Conservation (phyloP, 768 basidiomycete genomes). For the Tricholoma bakamatsutake region DNA sequence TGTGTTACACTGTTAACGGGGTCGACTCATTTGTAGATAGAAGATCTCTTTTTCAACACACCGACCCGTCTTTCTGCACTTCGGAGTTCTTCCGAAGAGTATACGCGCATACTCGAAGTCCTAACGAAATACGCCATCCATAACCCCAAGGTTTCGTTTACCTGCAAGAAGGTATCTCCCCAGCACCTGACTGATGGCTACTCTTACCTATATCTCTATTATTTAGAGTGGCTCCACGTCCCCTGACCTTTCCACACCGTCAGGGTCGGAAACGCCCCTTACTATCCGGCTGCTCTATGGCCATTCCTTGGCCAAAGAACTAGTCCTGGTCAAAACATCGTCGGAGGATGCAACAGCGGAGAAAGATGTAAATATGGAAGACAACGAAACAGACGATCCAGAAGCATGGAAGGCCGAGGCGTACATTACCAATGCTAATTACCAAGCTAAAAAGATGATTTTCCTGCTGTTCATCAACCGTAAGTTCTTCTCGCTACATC, state of each 20-base stretch:
- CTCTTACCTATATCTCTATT: background rate
- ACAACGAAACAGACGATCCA: constrained; percentile 26
- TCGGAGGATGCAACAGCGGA: constrained; percentile 23
- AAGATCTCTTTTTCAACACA: constrained; percentile 93
- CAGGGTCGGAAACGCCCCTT: constrained; percentile 53
- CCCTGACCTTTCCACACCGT: constrained; percentile 80
- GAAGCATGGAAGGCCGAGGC: constrained; percentile 69
- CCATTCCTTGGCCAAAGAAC: constrained; percentile 70
- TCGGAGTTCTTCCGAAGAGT: constrained; percentile 84
- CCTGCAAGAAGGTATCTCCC: constrained; percentile 80
- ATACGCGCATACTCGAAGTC: constrained; percentile 85
- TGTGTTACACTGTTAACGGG: background rate
- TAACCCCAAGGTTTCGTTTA: constrained; percentile 82
- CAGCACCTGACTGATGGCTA: background rate
- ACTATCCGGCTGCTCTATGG: constrained; percentile 83
- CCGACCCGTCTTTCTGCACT: constrained; percentile 84
- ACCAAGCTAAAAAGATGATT: constrained; percentile 79
- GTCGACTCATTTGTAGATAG: constrained; percentile 51
- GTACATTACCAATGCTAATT: constrained; percentile 82
- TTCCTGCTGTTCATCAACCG: constrained; percentile 95
- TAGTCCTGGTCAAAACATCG: constrained; percentile 43
- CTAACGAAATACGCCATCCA: constrained; percentile 92
- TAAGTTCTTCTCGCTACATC: constrained; percentile 29
- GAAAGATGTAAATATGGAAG: constrained; percentile 23
- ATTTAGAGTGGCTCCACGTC: constrained; percentile 63